Base-by-base conservation (phyloP, 345 rosid genomes). In the Populus pruinosa region DNA sequence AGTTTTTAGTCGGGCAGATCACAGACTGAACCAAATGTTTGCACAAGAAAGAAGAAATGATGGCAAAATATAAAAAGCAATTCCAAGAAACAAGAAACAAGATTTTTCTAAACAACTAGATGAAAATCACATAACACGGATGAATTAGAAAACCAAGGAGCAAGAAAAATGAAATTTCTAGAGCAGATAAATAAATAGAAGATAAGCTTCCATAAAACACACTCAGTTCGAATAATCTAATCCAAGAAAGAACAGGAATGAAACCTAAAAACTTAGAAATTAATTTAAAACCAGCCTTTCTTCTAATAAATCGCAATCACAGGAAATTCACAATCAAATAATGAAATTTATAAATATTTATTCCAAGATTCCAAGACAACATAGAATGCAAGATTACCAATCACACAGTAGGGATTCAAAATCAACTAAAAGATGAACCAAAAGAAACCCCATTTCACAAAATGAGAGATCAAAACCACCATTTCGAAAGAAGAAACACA, bases 321-420 rank as follows among this genome's bases (percentile, higher is more conserved):
- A 31, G 33, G 39, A 41, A 63, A 43, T 18, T 14, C 12, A 13
- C 18, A n/a, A 39, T 13, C 11, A 63, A 27, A 29, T 27, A n/a
- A 23, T 63, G 14, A 31, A 31, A n/a, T 21, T 20, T 21, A 23
- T 69, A n/a, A 16, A 11, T 13, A 69, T 69, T 0, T n/a, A 35
- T 21, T 31, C 49, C 64, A 71, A 53, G 63, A 71, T 71, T 71
- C 61, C 63, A 61, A 71, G 25, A 56, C 25, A 36, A 72, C 66
- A 55, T 25, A 33, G 75, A 56, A 72, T 27, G 27, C 59, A 72
- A 55, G 31, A 21, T 33, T 55, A 56, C 65, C 75, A 35, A 53
- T 72, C 31, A 55, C 23, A 39, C 49, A 55, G 36, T 33, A 33
- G 18, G 21, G 17, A 29, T 20, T 56, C 43, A 21, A 72, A 11